Base-by-base conservation (phyloP, 2,329 filamentous ascomycete genomes). In the Fusarium globosum region DNA sequence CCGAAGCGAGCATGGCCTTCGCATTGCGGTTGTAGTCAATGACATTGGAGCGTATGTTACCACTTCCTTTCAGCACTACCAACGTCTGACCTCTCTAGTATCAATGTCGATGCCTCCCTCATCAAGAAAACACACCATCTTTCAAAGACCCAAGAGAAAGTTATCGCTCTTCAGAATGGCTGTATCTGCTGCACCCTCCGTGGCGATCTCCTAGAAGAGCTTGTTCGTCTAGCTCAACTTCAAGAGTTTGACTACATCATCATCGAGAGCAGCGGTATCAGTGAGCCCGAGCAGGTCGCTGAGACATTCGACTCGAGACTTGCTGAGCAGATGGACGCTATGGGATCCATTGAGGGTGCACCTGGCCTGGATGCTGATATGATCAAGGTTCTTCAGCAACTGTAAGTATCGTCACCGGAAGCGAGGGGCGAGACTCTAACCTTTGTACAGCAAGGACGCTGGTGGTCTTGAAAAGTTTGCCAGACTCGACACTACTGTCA, bases 131-230 rank as follows among this genome's bases (percentile, higher is more conserved):
- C 82, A 4, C 86, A 90, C 75, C 86, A 85, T 30, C 81, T 92
- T 41, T 88, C 87, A 6, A 86, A 88, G 71, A 88, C 88, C 0
- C 83, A 91, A 43, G 90, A 92, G 72, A 91, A 92, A 71, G 85
- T 93, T 38, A 89, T 93, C 21, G 88, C 90, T 15, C 85, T 93
- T 61, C 90, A 93, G 76, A 93, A 93, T 69, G 91, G 92, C 15
- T 94, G 92, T 73, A 94, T 94, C 76, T 94, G 92, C 83, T 94
- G 92, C 75, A 94, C 92, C 0, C 84, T 94, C 0, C 89, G 92
- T 7, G 91, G 92, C 2, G 92, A 94, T 63, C 81, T 94, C 3
- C 86, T 94, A 1, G 89, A 92, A 67, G 92, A 94, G 78, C 86
- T 94, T 0, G 91, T 91, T 2, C 86, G 86, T 2, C 84, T 94